Evolutionary conservation across 208 protist species (phyloP), one percentile per base, ranked within the genome.

Genomic region (Herpetomonas tarakana): DNA sequence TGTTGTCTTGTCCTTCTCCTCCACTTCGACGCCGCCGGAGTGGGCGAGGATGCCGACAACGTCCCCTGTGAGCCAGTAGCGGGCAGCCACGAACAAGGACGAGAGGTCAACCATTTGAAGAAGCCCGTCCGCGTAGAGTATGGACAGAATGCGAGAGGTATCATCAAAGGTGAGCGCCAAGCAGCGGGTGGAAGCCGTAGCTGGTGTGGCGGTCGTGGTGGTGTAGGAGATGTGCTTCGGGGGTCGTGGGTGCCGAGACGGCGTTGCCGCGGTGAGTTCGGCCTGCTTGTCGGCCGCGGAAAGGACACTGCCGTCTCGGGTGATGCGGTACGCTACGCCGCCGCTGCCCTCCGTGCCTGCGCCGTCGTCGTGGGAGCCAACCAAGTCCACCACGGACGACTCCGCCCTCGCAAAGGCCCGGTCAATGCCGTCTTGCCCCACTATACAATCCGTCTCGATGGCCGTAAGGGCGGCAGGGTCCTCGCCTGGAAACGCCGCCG

Each of bases 31-130:
- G 35, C 35, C 35, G 35, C 14, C 35, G 14, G 35, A 41, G 9
- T 41, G 35, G 9, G 35, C 35, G 35, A 41, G 9, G 9, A 41
- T 14, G 35, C 14, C 14, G 9, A 41, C 14, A 6, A 41, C 35
- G 35, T 6, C 35, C 35, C 35, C 35, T 6, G 35, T 18, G 35
- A 35, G 66, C 41, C 76, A 79, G 19, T 80, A 49, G 0, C 88
- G 84, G 9, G 63, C 50, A 64, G 87, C 92, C 18, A 94, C 68
- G 18, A 83, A 76, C 51, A 71, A 65, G 47, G 71, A 62, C 2
- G 81, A 71, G 11, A 75, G 83, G 68, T 96, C 89, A 19, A 96
- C 60, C 46, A 92, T 54, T 71, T 96, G 89, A 29, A 93, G 50
- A 1, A 92, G 60, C 0, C 89, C 86, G 54, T 92, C 74, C 0